Percentiles rank a stretch among this genome's conserved stretches.
Conservation (phyloP, 2,329 filamentous ascomycete species). For the Lasiodiplodia gonubiensis region DNA sequence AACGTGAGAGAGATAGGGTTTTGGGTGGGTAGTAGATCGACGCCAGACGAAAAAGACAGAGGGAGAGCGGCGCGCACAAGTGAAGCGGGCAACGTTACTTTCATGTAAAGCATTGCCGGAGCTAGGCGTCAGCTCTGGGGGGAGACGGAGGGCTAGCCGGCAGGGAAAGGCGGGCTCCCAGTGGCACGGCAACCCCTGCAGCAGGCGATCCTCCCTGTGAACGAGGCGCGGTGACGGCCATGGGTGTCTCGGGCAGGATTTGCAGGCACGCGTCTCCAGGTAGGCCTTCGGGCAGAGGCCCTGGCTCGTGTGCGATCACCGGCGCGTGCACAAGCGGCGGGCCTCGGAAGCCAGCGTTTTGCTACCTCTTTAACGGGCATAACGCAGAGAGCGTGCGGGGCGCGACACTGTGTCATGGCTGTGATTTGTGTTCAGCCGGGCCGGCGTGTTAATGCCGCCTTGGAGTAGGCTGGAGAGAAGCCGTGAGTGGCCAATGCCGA, state of each 20-base stretch:
- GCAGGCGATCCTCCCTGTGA: conserved; percentile 7
- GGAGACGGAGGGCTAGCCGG: conserved; percentile 21
- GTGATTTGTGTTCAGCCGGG: conserved; percentile 7
- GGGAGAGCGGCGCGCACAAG: background rate
- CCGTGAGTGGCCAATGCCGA: conserved; percentile 19
- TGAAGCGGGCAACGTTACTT: conserved; percentile 9
- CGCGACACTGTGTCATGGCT: conserved; percentile 15
- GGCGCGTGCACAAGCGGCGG: conserved; percentile 19
- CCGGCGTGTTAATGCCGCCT: conserved; percentile 9
- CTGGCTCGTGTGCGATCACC: conserved; percentile 14
- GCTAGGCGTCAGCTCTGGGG: conserved; percentile 27
- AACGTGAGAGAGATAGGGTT: conserved; percentile 12
- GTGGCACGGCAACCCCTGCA: conserved; percentile 26
- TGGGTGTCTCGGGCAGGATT: conserved; percentile 25
- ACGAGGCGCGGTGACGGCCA: conserved; percentile 19
- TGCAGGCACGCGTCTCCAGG: conserved; percentile 21
- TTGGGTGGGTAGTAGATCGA: background rate
- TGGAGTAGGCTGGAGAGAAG: background rate
- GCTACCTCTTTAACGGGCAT: conserved; percentile 3
- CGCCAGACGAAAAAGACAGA: background rate
- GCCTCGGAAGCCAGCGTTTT: conserved; percentile 14
- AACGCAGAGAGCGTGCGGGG: conserved; percentile 2
- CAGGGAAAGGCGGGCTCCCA: conserved; percentile 17
- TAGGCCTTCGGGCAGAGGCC: conserved; percentile 1
- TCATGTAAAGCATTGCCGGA: conserved; percentile 17